These are phyloP conservation scores for Candida ortonii DNA, from an alignment of 805 yeast genomes.

Conservation along the genomic window DNA sequence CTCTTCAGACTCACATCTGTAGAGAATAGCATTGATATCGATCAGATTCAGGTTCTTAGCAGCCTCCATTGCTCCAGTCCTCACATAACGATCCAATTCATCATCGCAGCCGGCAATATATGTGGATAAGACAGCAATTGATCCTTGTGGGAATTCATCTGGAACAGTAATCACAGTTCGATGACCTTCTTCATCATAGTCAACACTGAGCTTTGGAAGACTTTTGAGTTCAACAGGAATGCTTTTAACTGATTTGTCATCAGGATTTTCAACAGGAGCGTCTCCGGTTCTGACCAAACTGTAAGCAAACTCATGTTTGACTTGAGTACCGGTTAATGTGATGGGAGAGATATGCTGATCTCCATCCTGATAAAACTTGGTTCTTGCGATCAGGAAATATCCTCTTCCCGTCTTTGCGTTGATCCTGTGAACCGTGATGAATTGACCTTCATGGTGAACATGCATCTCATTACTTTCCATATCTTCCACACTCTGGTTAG, in stretches of 20 bases:
- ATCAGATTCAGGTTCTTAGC: slow-evolving; percentile 56
- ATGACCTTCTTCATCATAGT: slow-evolving; percentile 37
- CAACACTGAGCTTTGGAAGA: slow-evolving; percentile 49
- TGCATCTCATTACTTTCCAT: slow-evolving; percentile 74
- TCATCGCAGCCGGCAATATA: slow-evolving; percentile 62
- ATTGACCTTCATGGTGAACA: slow-evolving; percentile 91
- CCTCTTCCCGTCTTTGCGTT: slow-evolving; percentile 86
- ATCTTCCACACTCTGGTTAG: slow-evolving; percentile 55
- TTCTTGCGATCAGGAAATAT: slow-evolving; percentile 82
- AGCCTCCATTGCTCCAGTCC: slow-evolving; percentile 75
- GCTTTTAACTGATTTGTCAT: slow-evolving; percentile 48
- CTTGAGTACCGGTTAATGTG: slow-evolving; percentile 57
- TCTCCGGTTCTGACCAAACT: slow-evolving; percentile 54
- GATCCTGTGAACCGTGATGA: slow-evolving; percentile 82
- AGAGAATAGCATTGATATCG: slow-evolving; percentile 74
- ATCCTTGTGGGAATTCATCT: slow-evolving; percentile 77
- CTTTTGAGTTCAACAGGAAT: slow-evolving; percentile 62
- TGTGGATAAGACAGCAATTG: slow-evolving; percentile 81
- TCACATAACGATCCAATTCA: slow-evolving; percentile 61
- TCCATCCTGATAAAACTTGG: slow-evolving; percentile 58
- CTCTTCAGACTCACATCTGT: slow-evolving; percentile 84
- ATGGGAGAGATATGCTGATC: slow-evolving; percentile 58
- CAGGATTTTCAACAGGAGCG: slow-evolving; percentile 35
- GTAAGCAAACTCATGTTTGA: slow-evolving; percentile 56
- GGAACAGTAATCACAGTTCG: slow-evolving; percentile 59